Conservation (phyloP, 177 flowering plant species). For the Vitis hybrid region DNA sequence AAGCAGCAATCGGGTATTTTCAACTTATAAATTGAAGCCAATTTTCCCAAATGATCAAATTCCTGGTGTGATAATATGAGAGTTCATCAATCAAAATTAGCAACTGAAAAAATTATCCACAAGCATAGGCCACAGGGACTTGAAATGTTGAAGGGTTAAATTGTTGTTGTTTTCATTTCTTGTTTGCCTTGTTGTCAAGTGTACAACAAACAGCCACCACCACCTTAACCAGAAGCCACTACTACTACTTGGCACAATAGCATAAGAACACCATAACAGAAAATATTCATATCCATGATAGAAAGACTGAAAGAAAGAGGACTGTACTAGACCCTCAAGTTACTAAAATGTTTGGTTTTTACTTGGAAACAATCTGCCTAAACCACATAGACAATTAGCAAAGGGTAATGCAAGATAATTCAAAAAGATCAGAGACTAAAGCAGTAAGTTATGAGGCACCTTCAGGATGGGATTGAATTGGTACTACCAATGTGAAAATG, state of each 20-base stretch:
- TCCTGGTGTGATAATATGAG: neutral
- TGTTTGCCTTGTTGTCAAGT: constrained; percentile 13
- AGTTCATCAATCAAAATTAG: neutral
- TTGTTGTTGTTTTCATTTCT: constrained; percentile 7
- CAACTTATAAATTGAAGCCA: too few relatives aligned
- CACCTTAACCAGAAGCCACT: constrained; percentile 20
- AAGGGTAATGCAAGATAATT: constrained; percentile 30
- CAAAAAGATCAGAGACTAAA: constrained; percentile 17
- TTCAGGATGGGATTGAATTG: constrained; percentile 10
- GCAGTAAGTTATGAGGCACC: constrained; percentile 27
- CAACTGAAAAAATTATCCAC: neutral
- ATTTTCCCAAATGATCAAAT: neutral
- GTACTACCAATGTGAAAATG: constrained; percentile 7
- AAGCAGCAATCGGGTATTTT: too few relatives aligned
- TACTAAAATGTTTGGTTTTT: constrained; percentile 37
- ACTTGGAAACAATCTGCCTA: constrained; percentile 35
- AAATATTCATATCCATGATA: constrained; percentile 26
- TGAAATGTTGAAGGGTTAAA: constrained; percentile 5
- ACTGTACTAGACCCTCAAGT: constrained; percentile 36
- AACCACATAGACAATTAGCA: constrained; percentile 34
- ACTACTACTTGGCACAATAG: constrained; percentile 14
- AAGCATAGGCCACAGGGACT: neutral
- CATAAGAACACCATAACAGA: constrained; percentile 23
- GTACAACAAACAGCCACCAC: constrained; percentile 21
- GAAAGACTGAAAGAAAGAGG: constrained; percentile 16